Percentiles rank a stretch among this genome's conserved stretches.
Conservation (phyloP, 2,329 filamentous ascomycete species). For the Colletotrichum eleusines region DNA sequence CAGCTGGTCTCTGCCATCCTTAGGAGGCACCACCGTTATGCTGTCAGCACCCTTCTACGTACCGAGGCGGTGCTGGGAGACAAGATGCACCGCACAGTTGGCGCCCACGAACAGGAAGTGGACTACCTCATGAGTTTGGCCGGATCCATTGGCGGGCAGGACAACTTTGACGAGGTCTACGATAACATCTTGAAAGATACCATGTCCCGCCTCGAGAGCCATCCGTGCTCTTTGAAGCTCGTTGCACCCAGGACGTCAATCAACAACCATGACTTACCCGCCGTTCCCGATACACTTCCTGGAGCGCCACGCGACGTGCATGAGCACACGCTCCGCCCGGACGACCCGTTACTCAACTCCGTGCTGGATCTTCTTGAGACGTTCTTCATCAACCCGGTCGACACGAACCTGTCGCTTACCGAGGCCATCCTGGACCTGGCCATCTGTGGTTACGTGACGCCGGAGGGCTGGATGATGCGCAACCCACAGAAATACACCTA, state of each 20-base stretch:
- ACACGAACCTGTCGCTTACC: constrained; percentile 90
- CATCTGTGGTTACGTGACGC: constrained; percentile 83
- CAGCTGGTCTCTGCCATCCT: constrained; percentile 89
- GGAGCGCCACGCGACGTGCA: constrained; percentile 71
- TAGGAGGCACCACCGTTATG: constrained; percentile 88
- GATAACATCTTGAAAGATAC: constrained; percentile 79
- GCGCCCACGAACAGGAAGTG: constrained; percentile 80
- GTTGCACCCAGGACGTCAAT: constrained; percentile 71
- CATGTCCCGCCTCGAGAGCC: constrained; percentile 75
- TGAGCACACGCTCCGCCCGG: constrained; percentile 71
- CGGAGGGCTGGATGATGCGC: constrained; percentile 92
- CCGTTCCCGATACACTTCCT: constrained; percentile 67
- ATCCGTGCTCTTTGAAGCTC: constrained; percentile 78
- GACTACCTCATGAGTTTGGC: constrained; percentile 78
- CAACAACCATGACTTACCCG: constrained; percentile 68
- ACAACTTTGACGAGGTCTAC: constrained; percentile 80
- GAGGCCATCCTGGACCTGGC: constrained; percentile 85
- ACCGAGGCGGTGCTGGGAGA: constrained; percentile 69
- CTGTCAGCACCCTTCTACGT: constrained; percentile 80
- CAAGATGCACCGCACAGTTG: constrained; percentile 73
- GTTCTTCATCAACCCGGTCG: constrained; percentile 91
- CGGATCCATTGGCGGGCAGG: constrained; percentile 74
- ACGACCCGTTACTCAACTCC: constrained; percentile 74
- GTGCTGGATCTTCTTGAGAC: constrained; percentile 77
- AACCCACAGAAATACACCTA: constrained; percentile 75